Evolutionary conservation across 345 rosid species (phyloP).

Genomic region (Populus simonii): DNA sequence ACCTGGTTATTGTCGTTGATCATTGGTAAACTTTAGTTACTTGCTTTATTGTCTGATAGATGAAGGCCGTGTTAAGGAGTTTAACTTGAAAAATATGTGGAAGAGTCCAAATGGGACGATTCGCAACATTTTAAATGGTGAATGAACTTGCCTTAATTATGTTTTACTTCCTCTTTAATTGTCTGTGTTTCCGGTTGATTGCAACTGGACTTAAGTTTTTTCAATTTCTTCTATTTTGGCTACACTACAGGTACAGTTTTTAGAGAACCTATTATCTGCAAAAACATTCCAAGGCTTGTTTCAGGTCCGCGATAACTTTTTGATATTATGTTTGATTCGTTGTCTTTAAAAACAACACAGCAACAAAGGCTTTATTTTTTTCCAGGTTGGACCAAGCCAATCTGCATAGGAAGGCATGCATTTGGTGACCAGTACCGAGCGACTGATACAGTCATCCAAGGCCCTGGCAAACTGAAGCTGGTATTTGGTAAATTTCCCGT

Average conservation of each 20-base stretch:
- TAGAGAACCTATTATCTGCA: constrained; percentile 96
- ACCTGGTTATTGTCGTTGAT: not conserved
- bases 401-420: constrained; percentile 98
- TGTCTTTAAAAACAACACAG: not conserved
- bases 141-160: not conserved
- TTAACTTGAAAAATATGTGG: constrained; percentile 33
- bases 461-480: constrained; percentile 85
- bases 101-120: constrained; percentile 36
- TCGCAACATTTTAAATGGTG: constrained; percentile 34
- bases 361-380: not conserved
- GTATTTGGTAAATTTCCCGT: constrained; percentile 58
- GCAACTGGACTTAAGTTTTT: not conserved
- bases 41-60: constrained; percentile 16
- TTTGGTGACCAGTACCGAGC: constrained; percentile 96
- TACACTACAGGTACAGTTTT: constrained; percentile 82
- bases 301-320: constrained; percentile 49
- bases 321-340: not conserved
- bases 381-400: constrained; percentile 94
- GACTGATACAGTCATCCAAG: constrained; percentile 80
- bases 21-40: not conserved
- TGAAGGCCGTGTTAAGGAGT: constrained; percentile 34
- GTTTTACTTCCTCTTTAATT: not conserved
- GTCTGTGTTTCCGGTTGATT: not conserved
- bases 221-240: not conserved
- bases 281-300: constrained; percentile 78